phyloP scores from a whole-genome alignment of 176 grass and related monocot species.

The Oryza longistaminata region DNA sequence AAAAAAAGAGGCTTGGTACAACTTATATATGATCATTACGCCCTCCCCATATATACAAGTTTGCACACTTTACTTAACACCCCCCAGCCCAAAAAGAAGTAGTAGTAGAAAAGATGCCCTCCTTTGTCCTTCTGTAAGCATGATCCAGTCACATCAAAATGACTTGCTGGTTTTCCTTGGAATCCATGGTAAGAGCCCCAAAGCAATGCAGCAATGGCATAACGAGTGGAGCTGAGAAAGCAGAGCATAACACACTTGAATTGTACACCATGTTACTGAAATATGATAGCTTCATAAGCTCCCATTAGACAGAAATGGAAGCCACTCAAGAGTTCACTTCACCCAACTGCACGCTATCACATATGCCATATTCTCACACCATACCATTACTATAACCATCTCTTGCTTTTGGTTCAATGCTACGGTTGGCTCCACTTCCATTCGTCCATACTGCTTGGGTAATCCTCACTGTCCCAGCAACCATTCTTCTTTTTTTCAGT shows the following conservation, averaged over 20 bases:
- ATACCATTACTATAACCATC: background rate
- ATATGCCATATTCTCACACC: slow-evolving; percentile 1
- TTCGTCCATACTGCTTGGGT: background rate
- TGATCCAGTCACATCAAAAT: background rate
- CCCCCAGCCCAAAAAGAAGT: background rate
- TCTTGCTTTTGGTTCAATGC: background rate
- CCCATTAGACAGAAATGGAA: background rate
- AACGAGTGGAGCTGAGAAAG: slow-evolving; percentile 7
- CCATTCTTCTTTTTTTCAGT: background rate
- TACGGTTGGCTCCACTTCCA: background rate
- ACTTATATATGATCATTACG: slow-evolving; percentile 4
- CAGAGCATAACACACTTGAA: slow-evolving; percentile 13
- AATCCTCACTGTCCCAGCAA: slow-evolving; percentile 23
- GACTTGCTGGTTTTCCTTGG: background rate
- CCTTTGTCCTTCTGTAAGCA: background rate
- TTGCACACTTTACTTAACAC: background rate
- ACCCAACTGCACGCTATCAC: background rate
- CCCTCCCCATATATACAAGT: background rate
- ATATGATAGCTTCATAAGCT: background rate
- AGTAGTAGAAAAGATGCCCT: background rate
- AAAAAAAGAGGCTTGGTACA: background rate
- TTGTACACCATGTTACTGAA: background rate
- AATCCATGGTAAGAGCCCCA: background rate
- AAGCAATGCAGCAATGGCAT: background rate
- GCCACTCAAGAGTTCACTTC: background rate